These are phyloP conservation scores for Manihot esculenta DNA, from an alignment of 441 rosid species.

Conservation along the genomic window DNA sequence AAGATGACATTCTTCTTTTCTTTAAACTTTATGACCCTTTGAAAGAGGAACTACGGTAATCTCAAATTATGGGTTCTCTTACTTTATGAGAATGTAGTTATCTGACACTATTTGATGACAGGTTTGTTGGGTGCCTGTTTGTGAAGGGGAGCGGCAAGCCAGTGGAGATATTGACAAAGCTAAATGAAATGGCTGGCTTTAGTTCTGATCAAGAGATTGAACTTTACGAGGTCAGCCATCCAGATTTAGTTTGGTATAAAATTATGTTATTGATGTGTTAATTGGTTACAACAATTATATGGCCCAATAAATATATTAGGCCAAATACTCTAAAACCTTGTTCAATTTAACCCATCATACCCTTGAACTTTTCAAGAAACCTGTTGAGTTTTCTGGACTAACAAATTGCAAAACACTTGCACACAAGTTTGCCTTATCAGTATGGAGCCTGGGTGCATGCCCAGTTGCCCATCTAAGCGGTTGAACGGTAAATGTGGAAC, in stretches of 20 bases:
- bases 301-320: too few relatives aligned
- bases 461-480: too few relatives aligned
- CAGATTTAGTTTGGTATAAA: not conserved
- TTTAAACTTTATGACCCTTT: conserved; percentile 84
- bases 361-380: too few relatives aligned
- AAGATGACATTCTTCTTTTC: conserved; percentile 85
- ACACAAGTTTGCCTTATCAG: too few relatives aligned
- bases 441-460: too few relatives aligned
- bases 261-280: not conserved
- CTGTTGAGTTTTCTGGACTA: too few relatives aligned
- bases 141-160: conserved; percentile 81
- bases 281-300: not conserved
- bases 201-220: conserved; percentile 77
- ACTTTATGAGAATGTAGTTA: conserved; percentile 6
- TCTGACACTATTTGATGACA: conserved; percentile 32
- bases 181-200: conserved; percentile 94
- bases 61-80: not conserved
- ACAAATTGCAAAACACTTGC: too few relatives aligned
- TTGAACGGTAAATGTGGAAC: too few relatives aligned
- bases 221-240: conserved; percentile 69
- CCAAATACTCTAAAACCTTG: too few relatives aligned
- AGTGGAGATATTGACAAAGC: conserved; percentile 60
- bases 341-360: too few relatives aligned
- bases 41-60: conserved; percentile 77
- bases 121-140: conserved; percentile 85